phyloP scores from a whole-genome alignment of 495 filamentous ascomycete genomes.

The Xylaria castorea region DNA sequence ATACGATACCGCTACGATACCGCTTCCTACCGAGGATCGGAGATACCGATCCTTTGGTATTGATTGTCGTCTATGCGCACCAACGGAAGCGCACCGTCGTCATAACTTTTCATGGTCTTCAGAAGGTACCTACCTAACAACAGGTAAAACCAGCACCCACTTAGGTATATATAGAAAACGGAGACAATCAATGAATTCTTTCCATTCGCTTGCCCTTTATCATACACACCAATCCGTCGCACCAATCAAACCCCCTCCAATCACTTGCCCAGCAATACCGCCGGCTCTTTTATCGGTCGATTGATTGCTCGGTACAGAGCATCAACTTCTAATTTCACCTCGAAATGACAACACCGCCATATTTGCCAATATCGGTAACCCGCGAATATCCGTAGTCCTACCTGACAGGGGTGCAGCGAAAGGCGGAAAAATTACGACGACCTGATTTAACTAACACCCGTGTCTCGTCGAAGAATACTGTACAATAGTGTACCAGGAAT shows the following conservation, averaged over 20 bases:
- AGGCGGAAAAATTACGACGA: neutral
- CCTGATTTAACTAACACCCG: neutral
- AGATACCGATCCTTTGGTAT: slow-evolving; percentile 8
- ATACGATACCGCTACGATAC: neutral
- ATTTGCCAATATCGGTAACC: neutral
- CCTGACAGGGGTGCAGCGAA: neutral
- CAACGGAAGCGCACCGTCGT: slow-evolving; percentile 2
- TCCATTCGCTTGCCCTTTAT: neutral
- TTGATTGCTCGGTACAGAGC: neutral
- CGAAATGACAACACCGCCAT: slow-evolving; percentile 9
- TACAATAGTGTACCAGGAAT: neutral
- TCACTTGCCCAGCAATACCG: neutral
- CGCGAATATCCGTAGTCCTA: slow-evolving; percentile 15
- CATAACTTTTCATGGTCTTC: neutral
- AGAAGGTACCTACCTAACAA: neutral
- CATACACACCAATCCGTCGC: neutral
- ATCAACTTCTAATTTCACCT: neutral
- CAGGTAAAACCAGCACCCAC: neutral
- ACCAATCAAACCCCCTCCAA: neutral
- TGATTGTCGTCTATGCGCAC: neutral
- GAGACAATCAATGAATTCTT: neutral
- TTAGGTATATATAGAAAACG: neutral
- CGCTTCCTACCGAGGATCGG: slow-evolving; percentile 23
- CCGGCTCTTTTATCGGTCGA: slow-evolving; percentile 3
- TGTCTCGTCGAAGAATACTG: neutral